Base-by-base conservation (phyloP, 352 stramenopile genomes). In the Phytophthora hybrid region DNA sequence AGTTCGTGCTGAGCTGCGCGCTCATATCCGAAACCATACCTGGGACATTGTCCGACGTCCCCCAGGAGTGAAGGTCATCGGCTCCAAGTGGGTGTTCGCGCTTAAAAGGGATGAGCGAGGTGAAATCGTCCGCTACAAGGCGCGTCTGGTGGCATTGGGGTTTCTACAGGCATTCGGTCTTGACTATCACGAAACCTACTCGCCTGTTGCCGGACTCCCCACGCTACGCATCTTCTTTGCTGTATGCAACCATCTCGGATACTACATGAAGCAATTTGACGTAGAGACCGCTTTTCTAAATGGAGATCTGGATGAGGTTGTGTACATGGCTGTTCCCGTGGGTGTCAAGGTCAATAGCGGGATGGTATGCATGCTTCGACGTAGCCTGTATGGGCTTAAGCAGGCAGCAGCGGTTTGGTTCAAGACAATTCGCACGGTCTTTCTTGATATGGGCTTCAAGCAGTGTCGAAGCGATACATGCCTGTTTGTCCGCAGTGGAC, bases 331-430 rank as follows among this genome's bases (percentile, higher is more conserved):
- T 4, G 19, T 66, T 5, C 73, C 73, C 0, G 1, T 69, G 18
- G 69, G 62, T 29, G 19, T 80, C 4, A 34, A 58, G 13, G 53
- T 39, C 11, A 4, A n/a, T 4, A 31, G 59, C 3, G 66, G 54
- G 2, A 68, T 65, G 57, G 73, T 83, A 5, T 81, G 69, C 32
- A 16, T 10, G 14, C 71, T 83, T 21, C 44, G 44, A 21, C 58
- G 65, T 5, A 78, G 71, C 46, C 14, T 88, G 0, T 85, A 83
- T 26, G 76, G 60, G 4, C 68, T 85, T 1, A 81, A 85, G 16
- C 69, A 88, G 59, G 59, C 66, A 0, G 55, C 80, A 34, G 61
- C 52, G 1, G 68, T 74, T 10, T 87, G 69, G 77, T 75, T 76
- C 34, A 60, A 61, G 19, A 82, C 63, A 2, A 78, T 83, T 39